Evolutionary conservation across 345 rosid species (phyloP).

Genomic region (Barbarea vulgaris): DNA sequence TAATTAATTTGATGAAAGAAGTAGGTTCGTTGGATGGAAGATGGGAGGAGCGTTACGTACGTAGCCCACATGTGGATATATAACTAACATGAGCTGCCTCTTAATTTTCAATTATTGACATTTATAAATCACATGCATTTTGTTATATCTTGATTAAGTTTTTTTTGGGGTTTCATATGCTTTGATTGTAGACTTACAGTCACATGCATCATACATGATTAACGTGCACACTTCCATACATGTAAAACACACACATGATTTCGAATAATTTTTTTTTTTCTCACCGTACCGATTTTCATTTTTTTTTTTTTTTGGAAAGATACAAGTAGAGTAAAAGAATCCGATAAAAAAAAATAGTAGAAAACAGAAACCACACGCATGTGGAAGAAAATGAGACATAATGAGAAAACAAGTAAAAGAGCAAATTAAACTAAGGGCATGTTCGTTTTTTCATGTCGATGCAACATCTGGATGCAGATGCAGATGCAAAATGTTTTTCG

Average conservation of each 20-base stretch:
- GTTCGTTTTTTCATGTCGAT: too few relatives aligned
- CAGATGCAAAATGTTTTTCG: too few relatives aligned
- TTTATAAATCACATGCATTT: constrained; percentile 21
- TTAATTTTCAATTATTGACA: not conserved
- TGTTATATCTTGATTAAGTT: not conserved
- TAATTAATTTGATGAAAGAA: not conserved
- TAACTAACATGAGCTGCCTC: constrained; percentile 32
- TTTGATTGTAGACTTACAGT: not conserved
- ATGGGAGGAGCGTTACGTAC: constrained; percentile 7
- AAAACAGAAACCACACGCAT: too few relatives aligned
- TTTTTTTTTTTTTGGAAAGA: too few relatives aligned
- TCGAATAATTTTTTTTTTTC: too few relatives aligned
- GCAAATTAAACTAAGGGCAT: too few relatives aligned
- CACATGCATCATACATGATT: constrained; percentile 37
- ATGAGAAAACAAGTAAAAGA: too few relatives aligned
- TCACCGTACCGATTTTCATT: too few relatives aligned
- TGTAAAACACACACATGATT: constrained; percentile 8
- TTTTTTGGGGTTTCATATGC: not conserved
- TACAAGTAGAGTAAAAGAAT: too few relatives aligned
- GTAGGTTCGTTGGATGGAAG: not conserved
- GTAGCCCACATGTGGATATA: constrained; percentile 28
- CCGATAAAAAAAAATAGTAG: too few relatives aligned
- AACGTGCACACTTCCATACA: constrained; percentile 21
- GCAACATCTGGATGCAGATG: too few relatives aligned
- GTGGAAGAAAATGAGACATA: too few relatives aligned